Evolutionary conservation across 2,329 filamentous ascomycete species (phyloP).

Genomic region (Thelonectria blattea): DNA sequence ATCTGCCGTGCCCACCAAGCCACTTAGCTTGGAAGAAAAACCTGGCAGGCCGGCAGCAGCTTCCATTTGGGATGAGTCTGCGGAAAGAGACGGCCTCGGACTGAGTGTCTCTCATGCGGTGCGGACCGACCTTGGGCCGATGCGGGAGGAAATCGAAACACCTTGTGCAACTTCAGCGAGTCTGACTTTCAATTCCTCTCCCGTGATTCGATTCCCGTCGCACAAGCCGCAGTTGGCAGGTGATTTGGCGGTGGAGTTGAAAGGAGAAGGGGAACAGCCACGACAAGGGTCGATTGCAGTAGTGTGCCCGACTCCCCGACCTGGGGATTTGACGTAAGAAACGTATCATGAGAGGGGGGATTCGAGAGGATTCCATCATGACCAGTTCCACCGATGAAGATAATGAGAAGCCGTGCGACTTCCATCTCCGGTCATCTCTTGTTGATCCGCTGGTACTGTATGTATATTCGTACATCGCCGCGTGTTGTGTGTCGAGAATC

Average conservation of each 20-base stretch:
- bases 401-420: background rate
- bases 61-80: background rate
- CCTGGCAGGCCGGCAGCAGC: background rate
- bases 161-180: background rate
- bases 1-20: background rate
- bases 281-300: background rate
- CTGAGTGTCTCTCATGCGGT: too few species aligned
- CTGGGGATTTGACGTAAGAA: slow-evolving; percentile 16
- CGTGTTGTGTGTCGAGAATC: background rate
- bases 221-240: background rate
- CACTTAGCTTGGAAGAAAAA: background rate
- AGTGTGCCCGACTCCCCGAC: background rate
- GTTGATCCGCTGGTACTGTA: background rate
- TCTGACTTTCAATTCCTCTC: too few species aligned
- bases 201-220: background rate
- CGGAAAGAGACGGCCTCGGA: background rate
- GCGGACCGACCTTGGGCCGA: background rate
- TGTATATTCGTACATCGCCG: too few species aligned
- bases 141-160: background rate
- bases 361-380: slow-evolving; percentile 1
- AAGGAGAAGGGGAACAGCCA: background rate
- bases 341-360: slow-evolving; percentile 6
- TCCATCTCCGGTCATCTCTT: background rate
- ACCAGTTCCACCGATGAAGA: background rate
- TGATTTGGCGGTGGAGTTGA: background rate